Base-by-base conservation (phyloP, 2,329 filamentous ascomycete genomes). In the Mycogone perniciosa region DNA sequence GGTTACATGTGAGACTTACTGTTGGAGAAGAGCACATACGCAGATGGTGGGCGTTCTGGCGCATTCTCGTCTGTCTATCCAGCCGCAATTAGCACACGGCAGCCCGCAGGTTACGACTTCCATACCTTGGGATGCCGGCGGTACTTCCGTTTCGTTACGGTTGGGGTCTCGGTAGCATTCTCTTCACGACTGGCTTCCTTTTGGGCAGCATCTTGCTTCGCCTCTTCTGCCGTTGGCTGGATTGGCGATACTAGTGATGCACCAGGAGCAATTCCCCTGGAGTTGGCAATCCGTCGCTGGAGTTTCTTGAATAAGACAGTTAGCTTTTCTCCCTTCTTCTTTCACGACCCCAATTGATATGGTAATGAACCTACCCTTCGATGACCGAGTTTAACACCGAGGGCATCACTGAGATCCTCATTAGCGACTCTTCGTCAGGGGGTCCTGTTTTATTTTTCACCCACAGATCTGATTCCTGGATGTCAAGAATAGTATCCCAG, bases 21-120 rank as follows among this genome's bases (percentile, higher is more conserved):
- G 60, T 92, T 92, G 1, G 88, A 91, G 62, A 93, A 93, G 11
- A 92, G 79, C 9, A 92, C 88, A 68, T 92, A 92, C 45, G 88
- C 88, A 4, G 88, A 92, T 0, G 87, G 86, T 1, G 88, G 86
- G 27, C 88, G 76, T 62, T 91, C 87, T 2, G 88, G 88, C 0
- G 88, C 88, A 69, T 88, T 82, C 52, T 89, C 85, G 59, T 93
- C 88, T 4, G 86, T 76, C 81, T 89, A 27, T 1, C 49, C 10
- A 33, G 31, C 7, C 8, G 13, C 7, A 10, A 8, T 49, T 27
- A 49, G 47, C 40, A 44, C 27, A 31, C n/a, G 13, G 10, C 7
- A 27, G n/a, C 5, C 42, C 7, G 7, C 10, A 27, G 42, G 11
- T 9, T 7, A 13, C 27, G 29, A 35, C 29, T 38, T 10, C 13